Evolutionary conservation across 106 monocot species (phyloP).

Genomic region (Phalaenopsis equestris): DNA sequence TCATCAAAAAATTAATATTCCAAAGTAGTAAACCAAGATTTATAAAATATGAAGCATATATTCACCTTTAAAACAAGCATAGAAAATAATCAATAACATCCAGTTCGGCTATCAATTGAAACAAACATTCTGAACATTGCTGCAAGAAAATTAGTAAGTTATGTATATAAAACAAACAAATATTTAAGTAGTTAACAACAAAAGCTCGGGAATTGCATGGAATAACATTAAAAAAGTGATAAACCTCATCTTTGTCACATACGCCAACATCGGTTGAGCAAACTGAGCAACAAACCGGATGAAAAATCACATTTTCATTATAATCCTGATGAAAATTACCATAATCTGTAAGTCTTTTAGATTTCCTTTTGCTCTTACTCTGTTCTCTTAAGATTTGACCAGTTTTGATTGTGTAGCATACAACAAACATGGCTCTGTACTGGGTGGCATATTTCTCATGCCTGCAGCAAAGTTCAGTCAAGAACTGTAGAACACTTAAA

Average conservation of each 20-base stretch:
- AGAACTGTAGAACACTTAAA: not conserved
- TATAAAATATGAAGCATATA: too few species aligned
- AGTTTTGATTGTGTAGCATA: slow-evolving; percentile 56
- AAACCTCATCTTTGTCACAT: slow-evolving; percentile 67
- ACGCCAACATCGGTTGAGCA: slow-evolving; percentile 90
- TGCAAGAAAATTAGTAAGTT: not conserved
- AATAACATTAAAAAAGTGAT: slow-evolving; percentile 94
- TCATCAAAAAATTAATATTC: too few species aligned
- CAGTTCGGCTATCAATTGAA: not conserved
- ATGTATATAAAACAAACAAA: not conserved
- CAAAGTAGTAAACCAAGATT: too few species aligned
- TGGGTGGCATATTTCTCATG: slow-evolving; percentile 91
- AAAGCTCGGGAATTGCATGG: slow-evolving; percentile 66
- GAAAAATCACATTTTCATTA: slow-evolving; percentile 18
- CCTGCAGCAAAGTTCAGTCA: slow-evolving; percentile 23
- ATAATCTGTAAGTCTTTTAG: slow-evolving; percentile 13
- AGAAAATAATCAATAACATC: not conserved
- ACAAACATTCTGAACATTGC: not conserved
- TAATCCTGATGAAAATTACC: slow-evolving; percentile 8
- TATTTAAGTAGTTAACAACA: not conserved
- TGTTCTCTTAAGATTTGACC: slow-evolving; percentile 45
- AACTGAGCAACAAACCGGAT: slow-evolving; percentile 73
- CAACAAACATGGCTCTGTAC: slow-evolving; percentile 93
- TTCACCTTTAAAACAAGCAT: too few species aligned
- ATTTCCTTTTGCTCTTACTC: slow-evolving; percentile 24